These are phyloP conservation scores for Vitis hybrid DNA, from an alignment of 177 flowering plant genomes.

Conservation along the genomic window DNA sequence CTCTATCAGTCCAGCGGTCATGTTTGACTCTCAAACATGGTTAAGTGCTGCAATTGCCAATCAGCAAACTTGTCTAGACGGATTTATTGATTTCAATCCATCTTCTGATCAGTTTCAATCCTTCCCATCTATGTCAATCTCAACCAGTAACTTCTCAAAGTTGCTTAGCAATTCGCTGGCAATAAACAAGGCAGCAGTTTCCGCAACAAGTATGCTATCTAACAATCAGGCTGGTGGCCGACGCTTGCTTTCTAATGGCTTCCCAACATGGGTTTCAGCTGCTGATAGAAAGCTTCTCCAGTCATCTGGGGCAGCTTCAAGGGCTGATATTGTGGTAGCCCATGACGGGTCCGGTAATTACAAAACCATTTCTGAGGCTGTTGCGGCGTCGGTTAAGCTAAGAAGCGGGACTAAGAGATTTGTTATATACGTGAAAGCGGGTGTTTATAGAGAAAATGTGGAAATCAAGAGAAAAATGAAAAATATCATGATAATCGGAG, in stretches of 20 bases:
- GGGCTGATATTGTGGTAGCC: constrained; percentile 46
- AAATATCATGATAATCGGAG: constrained; percentile 36
- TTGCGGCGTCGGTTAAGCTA: constrained; percentile 23
- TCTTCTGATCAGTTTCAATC: constrained; percentile 21
- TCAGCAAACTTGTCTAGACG: constrained; percentile 49
- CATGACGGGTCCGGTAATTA: constrained; percentile 51
- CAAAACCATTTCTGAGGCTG: constrained; percentile 44
- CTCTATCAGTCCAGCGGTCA: constrained; percentile 5
- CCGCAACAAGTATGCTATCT: background rate
- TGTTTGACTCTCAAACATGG: constrained; percentile 40
- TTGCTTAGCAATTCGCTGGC: constrained; percentile 57
- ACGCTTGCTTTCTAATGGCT: constrained; percentile 18
- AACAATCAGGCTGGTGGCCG: constrained; percentile 14
- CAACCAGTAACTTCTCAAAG: constrained; percentile 31
- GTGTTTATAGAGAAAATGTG: constrained; percentile 30
- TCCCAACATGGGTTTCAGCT: constrained; percentile 39
- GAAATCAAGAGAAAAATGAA: constrained; percentile 21
- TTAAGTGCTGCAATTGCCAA: constrained; percentile 55
- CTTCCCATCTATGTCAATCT: constrained; percentile 17
- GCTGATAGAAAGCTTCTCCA: constrained; percentile 38
- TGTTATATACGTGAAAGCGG: constrained; percentile 24
- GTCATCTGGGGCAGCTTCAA: background rate
- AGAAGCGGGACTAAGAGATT: constrained; percentile 11
- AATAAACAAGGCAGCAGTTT: constrained; percentile 25
- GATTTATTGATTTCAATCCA: constrained; percentile 41